Percentiles rank a stretch among this genome's conserved stretches.
Evolutionary conservation across 768 basidiomycete genomes (phyloP).

Genomic region (Myochromella boudieri): DNA sequence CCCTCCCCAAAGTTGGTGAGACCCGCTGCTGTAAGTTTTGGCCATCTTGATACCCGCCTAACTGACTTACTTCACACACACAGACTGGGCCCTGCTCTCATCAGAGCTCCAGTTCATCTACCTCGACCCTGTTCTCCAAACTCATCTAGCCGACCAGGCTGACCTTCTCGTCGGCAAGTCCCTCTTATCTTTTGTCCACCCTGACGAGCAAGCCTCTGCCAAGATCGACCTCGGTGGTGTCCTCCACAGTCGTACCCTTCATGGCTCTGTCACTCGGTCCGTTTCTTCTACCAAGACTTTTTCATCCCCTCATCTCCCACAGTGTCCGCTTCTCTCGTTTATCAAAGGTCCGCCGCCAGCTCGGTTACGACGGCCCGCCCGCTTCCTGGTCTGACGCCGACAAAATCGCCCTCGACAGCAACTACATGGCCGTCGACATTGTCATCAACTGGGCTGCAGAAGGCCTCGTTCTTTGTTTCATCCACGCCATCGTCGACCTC

Average conservation of each 20-base stretch:
- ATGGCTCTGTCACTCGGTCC: constrained; percentile 82
- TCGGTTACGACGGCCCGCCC: constrained; percentile 64
- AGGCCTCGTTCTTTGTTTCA: constrained; percentile 84
- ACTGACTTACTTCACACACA: constrained; percentile 11
- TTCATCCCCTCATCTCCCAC: constrained; percentile 12
- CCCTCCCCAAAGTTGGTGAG: constrained; percentile 61
- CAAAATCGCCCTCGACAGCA: constrained; percentile 63
- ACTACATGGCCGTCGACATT: constrained; percentile 87
- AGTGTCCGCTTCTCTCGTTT: constrained; percentile 79
- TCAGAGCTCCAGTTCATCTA: constrained; percentile 77
- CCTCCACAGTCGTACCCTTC: constrained; percentile 70
- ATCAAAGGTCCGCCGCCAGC: constrained; percentile 65
- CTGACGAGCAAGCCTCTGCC: constrained; percentile 78
- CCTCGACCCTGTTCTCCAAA: constrained; percentile 76
- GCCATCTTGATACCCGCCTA: constrained; percentile 36
- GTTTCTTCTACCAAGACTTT: constrained; percentile 12
- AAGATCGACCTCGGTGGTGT: constrained; percentile 73
- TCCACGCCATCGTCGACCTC: constrained; percentile 80
- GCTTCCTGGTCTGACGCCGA: constrained; percentile 63
- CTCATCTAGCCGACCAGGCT: constrained; percentile 72
- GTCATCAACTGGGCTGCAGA: constrained; percentile 90
- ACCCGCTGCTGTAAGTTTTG: constrained; percentile 72
- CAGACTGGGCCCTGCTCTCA: constrained; percentile 85
- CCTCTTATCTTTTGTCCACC: constrained; percentile 78
- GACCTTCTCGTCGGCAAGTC: constrained; percentile 67